Base-by-base conservation (phyloP, 345 rosid species). In the Ceriops zippeliana region DNA sequence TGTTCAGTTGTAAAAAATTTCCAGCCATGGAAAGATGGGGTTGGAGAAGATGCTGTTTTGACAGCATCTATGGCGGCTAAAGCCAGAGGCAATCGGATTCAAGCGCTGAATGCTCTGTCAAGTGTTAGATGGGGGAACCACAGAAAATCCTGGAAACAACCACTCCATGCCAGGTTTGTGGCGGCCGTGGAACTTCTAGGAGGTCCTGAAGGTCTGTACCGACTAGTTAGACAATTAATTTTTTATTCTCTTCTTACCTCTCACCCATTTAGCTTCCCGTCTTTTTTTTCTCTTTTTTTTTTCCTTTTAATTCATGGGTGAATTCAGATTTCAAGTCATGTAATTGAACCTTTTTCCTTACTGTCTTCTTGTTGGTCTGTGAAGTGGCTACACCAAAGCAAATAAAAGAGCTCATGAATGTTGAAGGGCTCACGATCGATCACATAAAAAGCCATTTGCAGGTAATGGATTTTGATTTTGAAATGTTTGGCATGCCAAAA, bases 341-440 rank as follows among this genome's bases (percentile, higher is more conserved):
- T 42, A 42, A 11, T 3, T 22, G 59, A 2, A 34, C 37, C 6
- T 34, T 34, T 1, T 65, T 24, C 24, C 8, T 57, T 19, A 38
- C 37, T 13, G 13, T 46, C 31, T 69, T 61, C 60, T 59, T n/a
- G 26, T 20, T 7, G 34, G 11, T 56, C 17, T 28, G 35, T 49
- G 67, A 70, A 74, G 83, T 58, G 56, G 85, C 83, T 34, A 79
- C 83, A 16, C 85, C 83, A 4, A 82, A 71, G 71, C 75, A 68
- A 35, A 71, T 73, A 26, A 74, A 63, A 49, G 72, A 69, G 10
- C 7, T 46, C 3, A 79, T 82, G 76, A 59, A 66, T 34, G 76
- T 79, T 22, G 77, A 69, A 21, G 81, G 76, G 53, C 73, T 76
- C 19, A 74, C 83, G 13, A 79, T 34, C 6, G 72, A 79, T 65